phyloP scores from a whole-genome alignment of 108 stramenopile species.

The Nitzschia sp. region DNA sequence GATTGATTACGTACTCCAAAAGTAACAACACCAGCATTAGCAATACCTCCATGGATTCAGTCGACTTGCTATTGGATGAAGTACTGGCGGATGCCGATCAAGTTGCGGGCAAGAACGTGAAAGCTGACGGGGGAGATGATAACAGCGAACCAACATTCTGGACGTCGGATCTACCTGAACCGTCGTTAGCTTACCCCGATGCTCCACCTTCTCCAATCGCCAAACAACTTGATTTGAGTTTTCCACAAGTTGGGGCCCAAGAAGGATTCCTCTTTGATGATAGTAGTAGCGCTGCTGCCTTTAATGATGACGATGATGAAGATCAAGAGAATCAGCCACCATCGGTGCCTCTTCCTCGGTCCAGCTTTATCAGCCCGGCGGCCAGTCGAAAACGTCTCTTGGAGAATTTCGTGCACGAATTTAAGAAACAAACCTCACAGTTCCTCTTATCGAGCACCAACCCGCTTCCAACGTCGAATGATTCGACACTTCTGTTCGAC shows the following conservation, averaged over 20 bases:
- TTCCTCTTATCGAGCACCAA: not conserved
- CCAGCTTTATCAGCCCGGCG: constrained; percentile 6
- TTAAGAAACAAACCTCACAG: not conserved
- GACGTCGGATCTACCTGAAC: not conserved
- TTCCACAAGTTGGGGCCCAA: not conserved
- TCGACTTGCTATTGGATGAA: constrained; percentile 14
- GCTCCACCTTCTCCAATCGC: not conserved
- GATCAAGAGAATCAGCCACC: not conserved
- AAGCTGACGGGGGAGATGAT: too few species aligned
- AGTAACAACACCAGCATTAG: not conserved
- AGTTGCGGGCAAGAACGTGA: not conserved
- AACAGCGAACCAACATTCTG: too few species aligned
- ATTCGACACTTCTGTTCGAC: too few species aligned
- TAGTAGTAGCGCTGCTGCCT: not conserved
- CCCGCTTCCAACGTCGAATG: too few species aligned
- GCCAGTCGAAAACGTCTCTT: constrained; percentile 17
- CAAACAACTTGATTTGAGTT: not conserved
- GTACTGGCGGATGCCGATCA: constrained; percentile 1
- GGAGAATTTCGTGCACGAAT: not conserved
- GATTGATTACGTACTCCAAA: not conserved
- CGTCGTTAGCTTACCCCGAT: not conserved
- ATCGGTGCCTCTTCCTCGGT: not conserved
- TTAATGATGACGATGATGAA: not conserved
- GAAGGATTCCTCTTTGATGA: constrained; percentile 21
- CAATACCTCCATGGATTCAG: constrained; percentile 2